These are phyloP conservation scores for Coleophoma crateriformis DNA, from an alignment of 2,329 filamentous ascomycete species.

Conservation along the genomic window DNA sequence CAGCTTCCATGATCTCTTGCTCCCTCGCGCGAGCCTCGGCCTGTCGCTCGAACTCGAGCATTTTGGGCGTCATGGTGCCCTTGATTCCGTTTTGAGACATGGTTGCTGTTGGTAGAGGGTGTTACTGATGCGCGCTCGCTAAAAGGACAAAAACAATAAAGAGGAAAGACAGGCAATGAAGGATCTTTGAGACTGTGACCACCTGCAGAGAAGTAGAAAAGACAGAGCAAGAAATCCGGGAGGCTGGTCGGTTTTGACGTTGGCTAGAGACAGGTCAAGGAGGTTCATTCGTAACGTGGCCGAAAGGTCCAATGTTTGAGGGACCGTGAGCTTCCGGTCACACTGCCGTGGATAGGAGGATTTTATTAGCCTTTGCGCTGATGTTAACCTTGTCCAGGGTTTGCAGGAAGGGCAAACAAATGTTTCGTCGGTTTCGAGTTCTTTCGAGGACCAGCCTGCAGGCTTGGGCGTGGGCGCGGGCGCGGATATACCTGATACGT, in stretches of 20 bases:
- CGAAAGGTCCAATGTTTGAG: not conserved
- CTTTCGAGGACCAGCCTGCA: not conserved
- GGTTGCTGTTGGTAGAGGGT: not conserved
- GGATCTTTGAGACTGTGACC: too few relatives aligned
- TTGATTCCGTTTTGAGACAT: not conserved
- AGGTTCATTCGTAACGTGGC: not conserved
- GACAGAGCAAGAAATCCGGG: not conserved
- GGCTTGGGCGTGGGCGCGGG: not conserved
- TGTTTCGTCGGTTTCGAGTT: not conserved
- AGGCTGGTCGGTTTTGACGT: not conserved
- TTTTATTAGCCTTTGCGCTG: not conserved
- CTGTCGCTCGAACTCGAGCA: constrained; percentile 25
- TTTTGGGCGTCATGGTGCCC: constrained; percentile 24
- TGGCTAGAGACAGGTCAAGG: not conserved
- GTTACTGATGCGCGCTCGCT: not conserved
- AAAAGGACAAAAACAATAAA: not conserved
- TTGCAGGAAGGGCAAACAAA: not conserved
- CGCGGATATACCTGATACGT: not conserved
- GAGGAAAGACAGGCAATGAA: too few relatives aligned
- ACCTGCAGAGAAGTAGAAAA: not conserved
- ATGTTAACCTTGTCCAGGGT: not conserved
- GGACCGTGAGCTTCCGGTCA: not conserved
- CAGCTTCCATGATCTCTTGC: constrained; percentile 19
- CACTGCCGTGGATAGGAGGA: not conserved
- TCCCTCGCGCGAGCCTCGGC: constrained; percentile 22